A percentile compares a stretch with the other conserved stretches of the same genome.
Evolutionary conservation across 1,284 basidiomycete genomes (phyloP).

Genomic region (Peniophora sp.): DNA sequence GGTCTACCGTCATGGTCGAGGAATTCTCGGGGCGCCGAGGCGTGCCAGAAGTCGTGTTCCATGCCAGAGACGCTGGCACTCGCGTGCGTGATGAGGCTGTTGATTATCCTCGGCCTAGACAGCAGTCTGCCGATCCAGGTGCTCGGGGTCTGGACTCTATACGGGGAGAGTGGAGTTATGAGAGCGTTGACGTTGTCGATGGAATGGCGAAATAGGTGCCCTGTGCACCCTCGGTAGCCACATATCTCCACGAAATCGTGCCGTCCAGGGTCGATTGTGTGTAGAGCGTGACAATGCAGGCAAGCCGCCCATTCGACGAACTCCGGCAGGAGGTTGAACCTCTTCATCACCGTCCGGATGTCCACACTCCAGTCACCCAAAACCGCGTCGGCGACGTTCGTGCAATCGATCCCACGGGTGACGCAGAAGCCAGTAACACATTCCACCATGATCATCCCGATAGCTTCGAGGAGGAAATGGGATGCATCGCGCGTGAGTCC

Average conservation of each 20-base stretch:
- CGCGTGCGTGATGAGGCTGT: background rate
- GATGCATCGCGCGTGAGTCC: no score
- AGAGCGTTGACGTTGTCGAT: background rate
- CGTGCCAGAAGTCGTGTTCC: constrained; percentile 9
- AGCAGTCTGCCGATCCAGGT: background rate
- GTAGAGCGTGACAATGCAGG: no score
- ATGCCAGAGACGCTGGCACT: background rate
- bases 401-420: no score
- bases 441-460: no score
- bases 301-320: background rate
- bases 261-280: no score
- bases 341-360: background rate
- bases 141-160: background rate
- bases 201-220: no score
- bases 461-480: no score
- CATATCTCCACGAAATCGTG: no score
- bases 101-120: background rate
- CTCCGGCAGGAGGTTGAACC: background rate
- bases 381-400: no score
- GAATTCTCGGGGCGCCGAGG: constrained; percentile 2
- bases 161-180: background rate
- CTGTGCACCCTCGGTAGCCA: no score
- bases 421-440: no score
- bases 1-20: background rate
- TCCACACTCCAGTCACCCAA: background rate